These are phyloP conservation scores for Candolleomyces eurysporus DNA, from an alignment of 768 basidiomycete species.

Conservation along the genomic window DNA sequence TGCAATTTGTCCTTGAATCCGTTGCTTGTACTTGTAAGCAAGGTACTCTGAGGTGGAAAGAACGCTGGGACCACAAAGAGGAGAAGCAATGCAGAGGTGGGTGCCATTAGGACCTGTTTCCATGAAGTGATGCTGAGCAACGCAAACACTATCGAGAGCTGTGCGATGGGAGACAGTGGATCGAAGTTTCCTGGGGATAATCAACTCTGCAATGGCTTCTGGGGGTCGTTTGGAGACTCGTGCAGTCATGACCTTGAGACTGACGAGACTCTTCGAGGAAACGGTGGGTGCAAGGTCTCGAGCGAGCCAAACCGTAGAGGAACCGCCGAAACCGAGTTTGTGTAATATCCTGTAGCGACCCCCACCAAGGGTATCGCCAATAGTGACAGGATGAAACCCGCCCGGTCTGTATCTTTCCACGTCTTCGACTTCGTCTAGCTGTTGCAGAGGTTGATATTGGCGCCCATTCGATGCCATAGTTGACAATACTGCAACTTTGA, in stretches of 20 bases:
- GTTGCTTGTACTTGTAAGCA: slow-evolving; percentile 25
- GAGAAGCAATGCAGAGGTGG: slow-evolving; percentile 48
- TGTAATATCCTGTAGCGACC: slow-evolving; percentile 48
- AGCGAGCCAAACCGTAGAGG: slow-evolving; percentile 37
- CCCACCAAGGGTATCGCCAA: slow-evolving; percentile 46
- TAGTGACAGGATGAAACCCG: slow-evolving; percentile 49
- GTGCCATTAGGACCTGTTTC: slow-evolving; percentile 48
- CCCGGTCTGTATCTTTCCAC: slow-evolving; percentile 49
- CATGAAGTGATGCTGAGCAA: slow-evolving; percentile 42
- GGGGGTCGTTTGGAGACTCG: slow-evolving; percentile 23
- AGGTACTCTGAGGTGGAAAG: slow-evolving; percentile 29
- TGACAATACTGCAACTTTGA: too few relatives aligned
- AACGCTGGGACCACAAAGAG: slow-evolving; percentile 42
- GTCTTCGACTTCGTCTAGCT: slow-evolving; percentile 35
- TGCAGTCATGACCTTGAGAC: slow-evolving; percentile 34
- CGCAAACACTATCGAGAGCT: slow-evolving; percentile 18
- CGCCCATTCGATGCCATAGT: too few relatives aligned
- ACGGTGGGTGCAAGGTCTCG: slow-evolving; percentile 16
- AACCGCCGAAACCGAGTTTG: slow-evolving; percentile 43
- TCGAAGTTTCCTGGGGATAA: slow-evolving; percentile 33
- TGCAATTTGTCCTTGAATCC: slow-evolving; percentile 32
- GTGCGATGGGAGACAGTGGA: slow-evolving; percentile 24
- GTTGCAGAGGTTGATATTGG: too few relatives aligned
- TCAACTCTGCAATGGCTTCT: slow-evolving; percentile 23
- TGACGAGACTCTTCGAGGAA: slow-evolving; percentile 4